phyloP scores from a whole-genome alignment of 1,284 basidiomycete species.

The Ganoderma sinense region DNA sequence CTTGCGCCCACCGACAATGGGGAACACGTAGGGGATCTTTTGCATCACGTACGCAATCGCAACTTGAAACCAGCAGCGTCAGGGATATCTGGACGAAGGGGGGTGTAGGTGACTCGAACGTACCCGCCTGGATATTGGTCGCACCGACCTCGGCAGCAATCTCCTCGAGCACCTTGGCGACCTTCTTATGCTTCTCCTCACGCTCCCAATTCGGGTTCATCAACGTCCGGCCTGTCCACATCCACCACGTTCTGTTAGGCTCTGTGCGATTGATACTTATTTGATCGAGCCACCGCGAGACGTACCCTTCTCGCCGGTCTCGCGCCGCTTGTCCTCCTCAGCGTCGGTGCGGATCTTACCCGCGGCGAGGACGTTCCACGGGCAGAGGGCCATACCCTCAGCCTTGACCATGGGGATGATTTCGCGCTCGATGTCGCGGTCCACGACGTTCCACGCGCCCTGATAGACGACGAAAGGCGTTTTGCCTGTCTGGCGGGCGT shows the following conservation, averaged over 20 bases:
- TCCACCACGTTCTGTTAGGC: neutral
- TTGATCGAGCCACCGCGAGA: neutral
- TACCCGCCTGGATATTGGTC: conserved; percentile 28
- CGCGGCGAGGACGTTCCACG: conserved; percentile 44
- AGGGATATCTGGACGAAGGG: neutral
- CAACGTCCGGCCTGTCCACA: neutral
- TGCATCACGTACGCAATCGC: conserved; percentile 38
- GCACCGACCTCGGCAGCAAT: conserved; percentile 34
- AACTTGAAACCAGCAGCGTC: neutral
- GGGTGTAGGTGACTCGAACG: neutral
- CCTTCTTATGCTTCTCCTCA: conserved; percentile 30
- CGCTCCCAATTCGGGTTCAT: conserved; percentile 31
- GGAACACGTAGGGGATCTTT: conserved; percentile 36
- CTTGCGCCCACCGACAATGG: conserved; percentile 37
- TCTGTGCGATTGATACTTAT: neutral
- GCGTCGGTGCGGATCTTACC: conserved; percentile 41
- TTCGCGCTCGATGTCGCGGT: conserved; percentile 64
- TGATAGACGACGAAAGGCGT: conserved; percentile 66
- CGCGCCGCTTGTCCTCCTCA: conserved; percentile 36
- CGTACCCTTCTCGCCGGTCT: conserved; percentile 26
- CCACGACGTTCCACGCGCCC: conserved; percentile 58
- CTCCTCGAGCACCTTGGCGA: conserved; percentile 36
- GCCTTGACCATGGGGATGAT: conserved; percentile 59
- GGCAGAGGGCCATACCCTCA: conserved; percentile 34
- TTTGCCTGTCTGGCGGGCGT: conserved; percentile 54